phyloP scores from a whole-genome alignment of 225 moss, liverwort and hornwort genomes.

The Anthoceros angustus region DNA sequence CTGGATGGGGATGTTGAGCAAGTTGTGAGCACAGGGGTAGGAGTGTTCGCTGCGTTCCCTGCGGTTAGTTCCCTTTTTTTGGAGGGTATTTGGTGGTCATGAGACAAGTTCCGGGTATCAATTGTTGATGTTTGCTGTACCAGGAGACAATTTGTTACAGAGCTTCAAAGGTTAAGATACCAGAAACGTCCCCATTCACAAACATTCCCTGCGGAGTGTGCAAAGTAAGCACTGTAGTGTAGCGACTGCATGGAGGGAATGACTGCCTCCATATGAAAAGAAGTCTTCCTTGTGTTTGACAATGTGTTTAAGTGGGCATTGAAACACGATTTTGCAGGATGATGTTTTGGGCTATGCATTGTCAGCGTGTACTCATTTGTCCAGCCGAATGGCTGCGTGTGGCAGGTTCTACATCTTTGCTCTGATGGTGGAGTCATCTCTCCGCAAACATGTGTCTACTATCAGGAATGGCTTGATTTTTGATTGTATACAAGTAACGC shows the following conservation, averaged over 20 bases:
- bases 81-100: background rate
- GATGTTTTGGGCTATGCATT: too few relatives aligned
- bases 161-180: constrained; percentile 60
- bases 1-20: constrained; percentile 91
- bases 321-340: background rate
- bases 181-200: constrained; percentile 75
- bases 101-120: background rate
- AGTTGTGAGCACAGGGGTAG: constrained; percentile 51
- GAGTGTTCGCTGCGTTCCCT: constrained; percentile 31
- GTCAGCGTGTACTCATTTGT: background rate
- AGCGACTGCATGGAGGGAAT: background rate
- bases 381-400: background rate
- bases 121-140: constrained; percentile 3
- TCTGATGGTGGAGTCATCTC: constrained; percentile 65
- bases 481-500: background rate
- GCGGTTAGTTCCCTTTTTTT: constrained; percentile 26
- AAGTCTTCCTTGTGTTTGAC: background rate
- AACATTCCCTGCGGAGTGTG: constrained; percentile 85
- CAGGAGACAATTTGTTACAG: constrained; percentile 62
- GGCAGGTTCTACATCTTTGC: constrained; percentile 83
- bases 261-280: background rate
- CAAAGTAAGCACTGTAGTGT: constrained; percentile 27
- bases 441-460: constrained; percentile 86
- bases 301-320: background rate
- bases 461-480: constrained; percentile 64